Conservation (phyloP, 2,329 filamentous ascomycete species). For the Cercospora brassicicola region DNA sequence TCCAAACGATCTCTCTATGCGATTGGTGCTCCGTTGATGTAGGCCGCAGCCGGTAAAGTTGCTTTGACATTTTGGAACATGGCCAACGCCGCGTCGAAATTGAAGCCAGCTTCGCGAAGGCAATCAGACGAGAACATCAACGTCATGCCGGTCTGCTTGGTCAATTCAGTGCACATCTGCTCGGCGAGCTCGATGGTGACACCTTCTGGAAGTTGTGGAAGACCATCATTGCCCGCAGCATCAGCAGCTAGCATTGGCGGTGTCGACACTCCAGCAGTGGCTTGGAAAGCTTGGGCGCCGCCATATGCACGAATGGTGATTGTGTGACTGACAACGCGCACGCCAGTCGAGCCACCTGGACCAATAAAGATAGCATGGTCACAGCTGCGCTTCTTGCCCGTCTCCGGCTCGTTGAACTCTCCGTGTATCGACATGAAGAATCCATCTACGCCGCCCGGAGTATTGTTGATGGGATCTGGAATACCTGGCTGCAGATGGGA, state of each 20-base stretch:
- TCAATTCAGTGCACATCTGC: conserved; percentile 69
- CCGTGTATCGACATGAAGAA: conserved; percentile 78
- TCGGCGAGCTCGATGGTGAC: conserved; percentile 37
- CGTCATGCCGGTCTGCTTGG: conserved; percentile 77
- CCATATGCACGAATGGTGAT: conserved; percentile 70
- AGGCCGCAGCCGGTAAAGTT: conserved; percentile 47
- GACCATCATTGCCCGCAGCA: conserved; percentile 14
- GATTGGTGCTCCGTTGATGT: conserved; percentile 28
- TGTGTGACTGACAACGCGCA: conserved; percentile 79
- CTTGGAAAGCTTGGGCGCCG: conserved; percentile 53
- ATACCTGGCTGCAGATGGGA: conserved; percentile 73
- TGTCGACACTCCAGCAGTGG: conserved; percentile 40
- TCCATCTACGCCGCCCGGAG: conserved; percentile 68
- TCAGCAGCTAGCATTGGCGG: conserved; percentile 24
- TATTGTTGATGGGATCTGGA: conserved; percentile 66
- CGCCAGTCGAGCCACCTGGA: conserved; percentile 64
- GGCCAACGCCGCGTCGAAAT: conserved; percentile 70
- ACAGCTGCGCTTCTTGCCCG: conserved; percentile 68
- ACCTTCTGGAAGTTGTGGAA: conserved; percentile 32
- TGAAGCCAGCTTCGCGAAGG: conserved; percentile 75
- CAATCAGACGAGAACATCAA: conserved; percentile 77
- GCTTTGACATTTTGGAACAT: conserved; percentile 75
- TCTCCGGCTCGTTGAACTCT: conserved; percentile 72
- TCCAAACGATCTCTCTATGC: neutral
- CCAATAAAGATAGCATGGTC: conserved; percentile 72